These are phyloP conservation scores for Atkinsonella texensis DNA, from an alignment of 2,329 filamentous ascomycete species.

Conservation along the genomic window DNA sequence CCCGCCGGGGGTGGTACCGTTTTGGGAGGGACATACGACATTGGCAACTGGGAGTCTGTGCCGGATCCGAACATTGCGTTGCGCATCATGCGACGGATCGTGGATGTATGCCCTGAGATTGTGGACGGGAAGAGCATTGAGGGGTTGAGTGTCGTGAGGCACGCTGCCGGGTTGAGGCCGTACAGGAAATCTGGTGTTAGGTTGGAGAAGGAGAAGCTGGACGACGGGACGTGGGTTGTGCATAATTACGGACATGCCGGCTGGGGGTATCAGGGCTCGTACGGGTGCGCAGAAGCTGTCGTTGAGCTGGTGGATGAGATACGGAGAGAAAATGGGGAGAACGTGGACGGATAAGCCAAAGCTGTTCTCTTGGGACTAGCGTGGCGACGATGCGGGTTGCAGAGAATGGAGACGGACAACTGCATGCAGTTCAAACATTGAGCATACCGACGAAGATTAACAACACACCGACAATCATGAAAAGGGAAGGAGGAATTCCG, in stretches of 20 bases:
- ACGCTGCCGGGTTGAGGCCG: constrained; percentile 73
- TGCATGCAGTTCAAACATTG: too few species aligned
- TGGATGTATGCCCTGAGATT: constrained; percentile 52
- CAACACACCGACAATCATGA: background rate
- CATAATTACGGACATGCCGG: constrained; percentile 74
- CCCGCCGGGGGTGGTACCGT: constrained; percentile 72
- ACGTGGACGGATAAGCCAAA: constrained; percentile 16
- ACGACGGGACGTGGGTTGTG: constrained; percentile 52
- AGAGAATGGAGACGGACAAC: too few species aligned
- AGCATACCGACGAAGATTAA: too few species aligned
- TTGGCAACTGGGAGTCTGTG: constrained; percentile 65
- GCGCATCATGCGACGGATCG: constrained; percentile 72
- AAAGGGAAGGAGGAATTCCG: background rate
- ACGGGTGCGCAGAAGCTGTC: constrained; percentile 57
- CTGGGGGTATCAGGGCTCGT: constrained; percentile 62
- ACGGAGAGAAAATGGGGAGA: constrained; percentile 16
- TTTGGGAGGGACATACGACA: constrained; percentile 75
- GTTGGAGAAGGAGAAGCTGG: constrained; percentile 45
- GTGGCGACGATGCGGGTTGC: too few species aligned
- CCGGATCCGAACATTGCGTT: constrained; percentile 69
- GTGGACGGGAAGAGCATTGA: constrained; percentile 56
- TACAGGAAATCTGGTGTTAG: constrained; percentile 61
- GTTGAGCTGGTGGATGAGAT: constrained; percentile 57
- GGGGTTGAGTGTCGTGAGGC: constrained; percentile 62
- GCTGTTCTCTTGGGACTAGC: constrained; percentile 16